A percentile compares a stretch with the other conserved stretches of the same genome.
These are phyloP conservation scores for Saitoella complicata DNA, from an alignment of 805 yeast genomes.

Conservation along the genomic window DNA sequence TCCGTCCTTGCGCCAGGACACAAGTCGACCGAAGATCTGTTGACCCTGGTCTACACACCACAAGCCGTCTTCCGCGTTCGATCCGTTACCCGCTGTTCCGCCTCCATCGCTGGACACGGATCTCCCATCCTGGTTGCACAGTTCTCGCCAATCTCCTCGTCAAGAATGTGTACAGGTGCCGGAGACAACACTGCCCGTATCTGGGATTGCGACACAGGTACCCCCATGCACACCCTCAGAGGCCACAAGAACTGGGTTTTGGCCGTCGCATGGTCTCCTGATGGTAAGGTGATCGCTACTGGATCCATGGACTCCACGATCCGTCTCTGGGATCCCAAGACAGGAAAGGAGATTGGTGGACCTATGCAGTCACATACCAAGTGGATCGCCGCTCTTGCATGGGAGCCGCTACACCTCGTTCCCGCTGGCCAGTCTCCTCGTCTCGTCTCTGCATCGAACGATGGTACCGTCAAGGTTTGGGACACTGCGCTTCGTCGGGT, in stretches of 20 bases:
- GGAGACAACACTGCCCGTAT: slow-evolving; percentile 92
- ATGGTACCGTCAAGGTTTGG: slow-evolving; percentile 82
- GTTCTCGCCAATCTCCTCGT: slow-evolving; percentile 79
- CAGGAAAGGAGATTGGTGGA: slow-evolving; percentile 59
- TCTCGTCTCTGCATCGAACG: slow-evolving; percentile 78
- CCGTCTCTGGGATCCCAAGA: slow-evolving; percentile 67
- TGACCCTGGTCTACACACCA: slow-evolving; percentile 84
- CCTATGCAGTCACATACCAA: slow-evolving; percentile 69
- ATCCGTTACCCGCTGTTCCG: slow-evolving; percentile 78
- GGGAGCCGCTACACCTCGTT: slow-evolving; percentile 88
- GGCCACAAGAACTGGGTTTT: slow-evolving; percentile 93
- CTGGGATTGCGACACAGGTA: slow-evolving; percentile 94
- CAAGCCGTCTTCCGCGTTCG: slow-evolving; percentile 86
- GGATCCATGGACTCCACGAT: slow-evolving; percentile 90
- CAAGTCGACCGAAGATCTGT: slow-evolving; percentile 80
- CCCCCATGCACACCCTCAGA: slow-evolving; percentile 60
- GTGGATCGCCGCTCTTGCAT: slow-evolving; percentile 75
- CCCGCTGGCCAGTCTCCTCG: slow-evolving; percentile 46
- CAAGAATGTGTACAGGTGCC: slow-evolving; percentile 83
- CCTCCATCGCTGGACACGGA: slow-evolving; percentile 91
- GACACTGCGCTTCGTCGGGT: slow-evolving; percentile 57
- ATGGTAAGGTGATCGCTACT: slow-evolving; percentile 80
- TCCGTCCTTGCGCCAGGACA: slow-evolving; percentile 76
- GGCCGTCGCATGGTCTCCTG: slow-evolving; percentile 82
- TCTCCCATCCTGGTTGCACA: slow-evolving; percentile 82